These are phyloP conservation scores for Parastagonospora nodorum DNA, from an alignment of 2,329 filamentous ascomycete species.

Conservation along the genomic window DNA sequence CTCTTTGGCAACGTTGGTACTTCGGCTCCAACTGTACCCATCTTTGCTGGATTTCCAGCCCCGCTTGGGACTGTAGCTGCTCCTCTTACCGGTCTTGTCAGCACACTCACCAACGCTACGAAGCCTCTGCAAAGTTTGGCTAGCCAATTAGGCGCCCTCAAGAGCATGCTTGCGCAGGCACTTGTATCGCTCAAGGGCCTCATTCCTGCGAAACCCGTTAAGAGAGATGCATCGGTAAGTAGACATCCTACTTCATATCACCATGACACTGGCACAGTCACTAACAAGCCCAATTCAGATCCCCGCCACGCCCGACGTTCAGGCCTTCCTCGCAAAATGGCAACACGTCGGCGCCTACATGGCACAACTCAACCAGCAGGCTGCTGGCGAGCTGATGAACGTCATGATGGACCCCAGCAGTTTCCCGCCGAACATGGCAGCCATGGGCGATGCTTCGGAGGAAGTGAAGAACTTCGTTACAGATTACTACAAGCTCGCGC, in stretches of 20 bases:
- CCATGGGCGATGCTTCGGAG: neutral
- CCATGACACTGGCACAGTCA: too few species aligned
- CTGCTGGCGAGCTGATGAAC: neutral
- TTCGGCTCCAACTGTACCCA: too few species aligned
- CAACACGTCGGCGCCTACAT: neutral
- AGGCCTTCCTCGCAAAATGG: slow-evolving; percentile 1
- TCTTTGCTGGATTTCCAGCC: too few species aligned
- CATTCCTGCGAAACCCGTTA: neutral
- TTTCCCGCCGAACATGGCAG: neutral
- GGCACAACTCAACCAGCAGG: neutral
- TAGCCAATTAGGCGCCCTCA: too few species aligned
- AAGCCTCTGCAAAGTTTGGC: too few species aligned
- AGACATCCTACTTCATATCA: neutral
- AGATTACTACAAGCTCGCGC: slow-evolving; percentile 1
- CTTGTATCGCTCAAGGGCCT: too few species aligned
- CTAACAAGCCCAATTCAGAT: neutral
- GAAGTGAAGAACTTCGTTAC: slow-evolving; percentile 2
- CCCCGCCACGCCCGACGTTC: neutral
- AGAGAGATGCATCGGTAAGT: neutral
- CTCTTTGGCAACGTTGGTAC: too few species aligned
- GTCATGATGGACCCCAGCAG: neutral
- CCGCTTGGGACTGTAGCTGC: too few species aligned
- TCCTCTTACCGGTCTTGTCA: too few species aligned
- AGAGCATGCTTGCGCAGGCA: too few species aligned
- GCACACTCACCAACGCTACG: too few species aligned